Conservation (phyloP, 2,329 filamentous ascomycete species). For the Penicillium vulpinum region DNA sequence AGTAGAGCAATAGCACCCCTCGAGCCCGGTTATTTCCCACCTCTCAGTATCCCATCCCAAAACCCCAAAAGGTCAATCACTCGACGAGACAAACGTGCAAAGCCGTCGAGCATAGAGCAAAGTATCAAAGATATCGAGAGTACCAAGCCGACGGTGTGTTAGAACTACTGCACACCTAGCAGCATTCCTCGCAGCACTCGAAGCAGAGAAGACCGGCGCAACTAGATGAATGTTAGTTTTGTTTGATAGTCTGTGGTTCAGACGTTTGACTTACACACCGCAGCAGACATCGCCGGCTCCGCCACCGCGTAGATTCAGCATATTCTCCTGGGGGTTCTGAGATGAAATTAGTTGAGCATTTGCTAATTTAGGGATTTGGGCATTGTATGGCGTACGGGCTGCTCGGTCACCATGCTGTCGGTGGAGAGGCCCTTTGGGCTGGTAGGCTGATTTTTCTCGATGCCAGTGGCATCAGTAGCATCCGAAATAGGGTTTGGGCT, state of each 20-base stretch:
- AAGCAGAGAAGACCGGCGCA: conserved; percentile 35
- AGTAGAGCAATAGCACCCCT: neutral
- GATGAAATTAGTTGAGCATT: neutral
- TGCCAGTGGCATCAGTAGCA: conserved; percentile 20
- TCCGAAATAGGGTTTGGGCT: conserved; percentile 20
- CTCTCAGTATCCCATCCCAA: neutral
- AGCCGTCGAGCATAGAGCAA: neutral
- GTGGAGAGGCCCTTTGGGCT: conserved; percentile 27
- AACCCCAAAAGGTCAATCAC: too few relatives aligned
- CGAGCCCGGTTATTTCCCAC: too few relatives aligned
- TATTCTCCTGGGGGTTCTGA: conserved; percentile 22
- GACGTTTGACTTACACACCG: conserved; percentile 28
- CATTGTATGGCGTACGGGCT: conserved; percentile 23
- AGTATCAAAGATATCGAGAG: neutral
- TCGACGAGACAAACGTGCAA: neutral
- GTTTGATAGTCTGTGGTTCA: neutral
- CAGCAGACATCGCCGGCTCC: conserved; percentile 34
- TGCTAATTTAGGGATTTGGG: neutral
- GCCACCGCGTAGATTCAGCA: conserved; percentile 34
- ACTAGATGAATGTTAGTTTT: conserved; percentile 16
- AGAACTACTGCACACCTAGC: conserved; percentile 18
- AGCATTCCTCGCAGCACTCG: conserved; percentile 35
- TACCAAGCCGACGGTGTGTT: neutral
- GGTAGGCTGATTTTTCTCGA: conserved; percentile 28
- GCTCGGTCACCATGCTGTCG: conserved; percentile 22